Base-by-base conservation (phyloP, 169 alveolate species). In the Cryptosporidium ryanae region DNA sequence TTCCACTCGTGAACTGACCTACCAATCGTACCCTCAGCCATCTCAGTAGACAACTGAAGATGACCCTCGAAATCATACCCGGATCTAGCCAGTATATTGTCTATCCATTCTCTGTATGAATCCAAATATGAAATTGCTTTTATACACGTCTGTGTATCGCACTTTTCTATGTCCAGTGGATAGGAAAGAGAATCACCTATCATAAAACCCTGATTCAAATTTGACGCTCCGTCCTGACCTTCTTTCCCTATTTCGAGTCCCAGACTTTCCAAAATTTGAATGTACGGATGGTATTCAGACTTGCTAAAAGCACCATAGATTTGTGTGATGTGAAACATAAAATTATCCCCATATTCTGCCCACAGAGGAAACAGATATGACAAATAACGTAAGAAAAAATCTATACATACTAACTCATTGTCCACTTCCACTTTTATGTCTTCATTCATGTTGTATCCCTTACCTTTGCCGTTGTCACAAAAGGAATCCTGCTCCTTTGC, bases 61-160 rank as follows among this genome's bases (percentile, higher is more conserved):
- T 38, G 48, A 12, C 66, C 57, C 23, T 61, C 71, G 8, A 76
- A 61, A 34, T 50, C 65, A 8, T 55, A 76, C n/a, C 55, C 54
- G 7, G 83, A 18, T 8, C 66, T 52, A 2, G 66, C n/a, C 1
- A 76, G 32, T 18, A 61, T 76, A 27, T 46, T 29, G 23, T 76
- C 87, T 21, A 76, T n/a, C 87, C 87, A 76, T 48, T 76, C 87
- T n/a, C 87, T 76, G n/a, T 76, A 76, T 0, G 68, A 76, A 59
- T 76, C 87, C 21, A 76, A 61, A n/a, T 76, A 61, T 17, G 64
- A 59, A 44, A 76, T 76, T 61, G 87, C 87, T 17, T 61, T 38
- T 7, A 76, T 76, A 76, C 70, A 61, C 2, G 57, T 55, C 49
- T 76, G 68, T 17, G 71, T 13, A 59, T 61, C 71, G 46, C 87